Percentiles rank a stretch among this genome's conserved stretches.
These are phyloP conservation scores for Syzygium malaccense DNA, from an alignment of 441 rosid genomes.

Conservation along the genomic window DNA sequence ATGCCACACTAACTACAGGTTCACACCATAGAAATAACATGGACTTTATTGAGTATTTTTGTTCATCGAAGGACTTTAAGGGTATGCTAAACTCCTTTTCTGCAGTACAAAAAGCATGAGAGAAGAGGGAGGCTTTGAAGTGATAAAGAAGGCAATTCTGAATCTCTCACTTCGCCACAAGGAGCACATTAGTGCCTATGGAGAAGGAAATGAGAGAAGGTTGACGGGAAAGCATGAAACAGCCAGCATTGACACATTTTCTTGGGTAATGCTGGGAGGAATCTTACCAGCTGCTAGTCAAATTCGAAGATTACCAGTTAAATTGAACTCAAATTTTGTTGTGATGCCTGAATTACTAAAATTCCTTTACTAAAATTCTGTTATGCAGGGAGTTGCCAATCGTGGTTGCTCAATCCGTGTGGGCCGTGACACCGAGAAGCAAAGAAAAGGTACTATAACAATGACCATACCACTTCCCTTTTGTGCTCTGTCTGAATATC, in stretches of 20 bases:
- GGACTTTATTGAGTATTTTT: not conserved
- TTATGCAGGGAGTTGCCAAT: conserved; percentile 84
- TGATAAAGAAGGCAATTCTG: conserved; percentile 81
- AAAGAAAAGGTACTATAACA: conserved; percentile 65
- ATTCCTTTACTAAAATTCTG: not conserved
- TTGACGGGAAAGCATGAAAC: conserved; percentile 97
- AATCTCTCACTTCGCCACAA: conserved; percentile 86
- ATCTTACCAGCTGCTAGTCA: not conserved
- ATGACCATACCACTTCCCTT: not conserved
- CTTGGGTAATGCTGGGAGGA: conserved; percentile 62
- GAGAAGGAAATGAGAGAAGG: conserved; percentile 98
- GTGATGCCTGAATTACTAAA: not conserved
- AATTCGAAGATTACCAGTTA: not conserved
- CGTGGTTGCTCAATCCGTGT: conserved; percentile 97
- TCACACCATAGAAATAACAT: not conserved
- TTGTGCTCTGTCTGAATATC: not conserved
- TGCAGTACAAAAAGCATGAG: conserved; percentile 92
- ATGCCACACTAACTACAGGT: conserved; percentile 95
- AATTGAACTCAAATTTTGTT: not conserved
- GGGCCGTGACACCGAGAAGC: conserved; percentile 92
- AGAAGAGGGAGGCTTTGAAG: conserved; percentile 89
- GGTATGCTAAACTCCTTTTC: not conserved
- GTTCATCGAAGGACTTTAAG: not conserved
- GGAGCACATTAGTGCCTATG: conserved; percentile 90
- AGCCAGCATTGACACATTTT: conserved; percentile 78